These are phyloP conservation scores for Pichia sp. DNA, from an alignment of 1,139 yeast genomes.

Conservation along the genomic window DNA sequence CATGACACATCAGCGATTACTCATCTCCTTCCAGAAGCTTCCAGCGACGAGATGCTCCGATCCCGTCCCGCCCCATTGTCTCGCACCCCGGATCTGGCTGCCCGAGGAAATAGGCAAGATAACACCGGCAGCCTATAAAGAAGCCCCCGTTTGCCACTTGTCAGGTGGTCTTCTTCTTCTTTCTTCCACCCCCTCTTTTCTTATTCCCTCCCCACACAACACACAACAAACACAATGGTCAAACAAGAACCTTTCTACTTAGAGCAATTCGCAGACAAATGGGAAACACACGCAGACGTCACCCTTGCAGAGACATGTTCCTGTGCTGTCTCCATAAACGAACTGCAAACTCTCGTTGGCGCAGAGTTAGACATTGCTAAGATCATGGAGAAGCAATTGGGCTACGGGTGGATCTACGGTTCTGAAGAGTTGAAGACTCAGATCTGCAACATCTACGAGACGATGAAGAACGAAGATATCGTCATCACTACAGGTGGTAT, in stretches of 20 bases:
- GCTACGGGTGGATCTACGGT: slow-evolving; percentile 52
- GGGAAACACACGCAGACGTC: slow-evolving; percentile 40
- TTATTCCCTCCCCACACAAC: no score
- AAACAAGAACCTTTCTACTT: slow-evolving; percentile 47
- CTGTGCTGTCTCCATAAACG: slow-evolving; percentile 42
- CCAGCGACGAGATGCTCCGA: no score
- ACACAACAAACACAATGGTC: slow-evolving; percentile 31
- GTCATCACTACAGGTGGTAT: slow-evolving; percentile 58
- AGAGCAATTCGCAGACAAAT: slow-evolving; percentile 57
- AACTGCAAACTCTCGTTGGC: slow-evolving; percentile 35
- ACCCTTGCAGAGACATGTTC: slow-evolving; percentile 60
- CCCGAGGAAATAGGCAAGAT: no score
- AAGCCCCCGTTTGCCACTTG: no score
- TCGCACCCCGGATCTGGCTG: no score
- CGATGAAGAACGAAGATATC: slow-evolving; percentile 33
- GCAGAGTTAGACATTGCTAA: slow-evolving; percentile 29
- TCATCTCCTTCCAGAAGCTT: no score
- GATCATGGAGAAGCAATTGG: slow-evolving; percentile 32
- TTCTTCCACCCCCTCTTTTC: no score
- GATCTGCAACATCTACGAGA: slow-evolving; percentile 15
- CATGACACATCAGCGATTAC: no score
- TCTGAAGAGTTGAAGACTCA: slow-evolving; percentile 38
- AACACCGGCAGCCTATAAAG: no score
- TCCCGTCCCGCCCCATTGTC: no score
- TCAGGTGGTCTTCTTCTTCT: no score